Conservation (phyloP, 179 eudicot species). For the Patellifolia procumbens region DNA sequence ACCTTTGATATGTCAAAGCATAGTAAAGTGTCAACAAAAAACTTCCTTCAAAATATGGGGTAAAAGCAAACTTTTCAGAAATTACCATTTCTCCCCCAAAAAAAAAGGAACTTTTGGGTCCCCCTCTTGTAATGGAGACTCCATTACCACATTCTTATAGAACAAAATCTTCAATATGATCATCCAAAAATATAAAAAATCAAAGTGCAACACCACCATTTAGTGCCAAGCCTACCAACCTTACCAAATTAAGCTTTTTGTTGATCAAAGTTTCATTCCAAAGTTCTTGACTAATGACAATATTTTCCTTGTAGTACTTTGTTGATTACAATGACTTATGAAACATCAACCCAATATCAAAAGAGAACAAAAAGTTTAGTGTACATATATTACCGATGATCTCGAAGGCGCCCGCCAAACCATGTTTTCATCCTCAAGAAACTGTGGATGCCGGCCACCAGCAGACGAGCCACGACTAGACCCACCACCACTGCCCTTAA, state of each 20-base stretch:
- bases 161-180: background rate
- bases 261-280: constrained; percentile 17
- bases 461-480: constrained; percentile 44
- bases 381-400: constrained; percentile 58
- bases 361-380: background rate
- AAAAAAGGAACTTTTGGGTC: background rate
- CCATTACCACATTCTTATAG: background rate
- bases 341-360: background rate
- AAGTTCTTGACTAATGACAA: background rate
- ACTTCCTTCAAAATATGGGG: background rate
- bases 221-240: too few relatives aligned
- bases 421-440: constrained; percentile 75
- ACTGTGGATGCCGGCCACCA: constrained; percentile 56
- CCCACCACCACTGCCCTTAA: constrained; percentile 44
- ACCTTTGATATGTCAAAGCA: background rate
- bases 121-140: background rate
- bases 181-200: background rate
- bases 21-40: background rate
- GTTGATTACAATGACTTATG: background rate
- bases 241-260: background rate
- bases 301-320: background rate
- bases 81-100: background rate
- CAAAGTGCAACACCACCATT: background rate
- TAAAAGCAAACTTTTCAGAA: constrained; percentile 12
- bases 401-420: constrained; percentile 72